Evolutionary conservation across 768 basidiomycete species (phyloP).

Genomic region (Naganishia randhawae): DNA sequence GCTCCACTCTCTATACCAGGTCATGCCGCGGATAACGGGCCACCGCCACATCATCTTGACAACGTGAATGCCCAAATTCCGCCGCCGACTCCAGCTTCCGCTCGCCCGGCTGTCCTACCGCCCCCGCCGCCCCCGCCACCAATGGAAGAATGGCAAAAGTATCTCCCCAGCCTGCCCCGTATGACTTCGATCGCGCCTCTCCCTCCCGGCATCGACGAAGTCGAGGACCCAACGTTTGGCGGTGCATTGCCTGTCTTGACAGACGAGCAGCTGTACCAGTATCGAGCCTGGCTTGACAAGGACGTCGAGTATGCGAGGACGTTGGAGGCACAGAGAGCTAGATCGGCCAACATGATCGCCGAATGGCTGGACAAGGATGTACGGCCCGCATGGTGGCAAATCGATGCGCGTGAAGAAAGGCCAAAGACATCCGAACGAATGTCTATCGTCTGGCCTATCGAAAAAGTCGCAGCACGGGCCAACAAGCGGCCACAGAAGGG

Average conservation of each 20-base stretch:
- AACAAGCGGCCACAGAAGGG: constrained; percentile 53
- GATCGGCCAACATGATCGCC: constrained; percentile 54
- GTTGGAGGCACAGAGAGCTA: constrained; percentile 54
- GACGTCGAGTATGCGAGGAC: constrained; percentile 56
- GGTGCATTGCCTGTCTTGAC: constrained; percentile 55
- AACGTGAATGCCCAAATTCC: neutral
- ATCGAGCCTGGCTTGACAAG: constrained; percentile 63
- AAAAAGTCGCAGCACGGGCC: constrained; percentile 35
- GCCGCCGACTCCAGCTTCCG: constrained; percentile 15
- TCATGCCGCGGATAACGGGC: neutral
- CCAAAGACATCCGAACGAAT: constrained; percentile 50
- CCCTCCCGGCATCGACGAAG: constrained; percentile 57
- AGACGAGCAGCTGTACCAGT: constrained; percentile 56
- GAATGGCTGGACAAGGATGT: constrained; percentile 62
- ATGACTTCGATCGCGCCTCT: constrained; percentile 61
- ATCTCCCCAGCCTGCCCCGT: constrained; percentile 57
- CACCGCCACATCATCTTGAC: constrained; percentile 6
- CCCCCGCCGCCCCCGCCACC: constrained; percentile 30
- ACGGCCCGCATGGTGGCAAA: constrained; percentile 53
- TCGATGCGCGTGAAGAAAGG: constrained; percentile 52
- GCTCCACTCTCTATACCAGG: neutral
- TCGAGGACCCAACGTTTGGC: constrained; percentile 53
- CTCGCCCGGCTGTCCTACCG: neutral
- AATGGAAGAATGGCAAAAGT: constrained; percentile 42
- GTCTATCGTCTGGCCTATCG: constrained; percentile 59